phyloP scores from a whole-genome alignment of 176 grass and related monocot genomes.

The Rhynchospora tenuis region DNA sequence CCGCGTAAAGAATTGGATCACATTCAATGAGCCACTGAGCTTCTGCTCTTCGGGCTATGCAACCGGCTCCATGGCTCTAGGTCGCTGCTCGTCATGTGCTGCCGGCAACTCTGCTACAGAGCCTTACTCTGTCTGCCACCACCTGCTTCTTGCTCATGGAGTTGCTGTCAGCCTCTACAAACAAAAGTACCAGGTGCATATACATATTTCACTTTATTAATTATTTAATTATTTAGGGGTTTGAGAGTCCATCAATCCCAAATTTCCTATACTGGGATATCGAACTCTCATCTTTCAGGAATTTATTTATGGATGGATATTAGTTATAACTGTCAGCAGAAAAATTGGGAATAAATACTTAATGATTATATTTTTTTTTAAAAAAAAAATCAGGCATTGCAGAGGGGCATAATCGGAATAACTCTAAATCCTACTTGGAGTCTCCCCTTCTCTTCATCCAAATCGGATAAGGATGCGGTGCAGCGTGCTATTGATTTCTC shows the following conservation, averaged over 20 bases:
- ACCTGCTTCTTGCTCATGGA: constrained; percentile 54
- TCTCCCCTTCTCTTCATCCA: constrained; percentile 39
- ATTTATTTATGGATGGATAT: too few species aligned
- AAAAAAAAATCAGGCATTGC: constrained; percentile 14
- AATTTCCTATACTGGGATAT: background rate
- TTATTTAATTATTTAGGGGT: too few species aligned
- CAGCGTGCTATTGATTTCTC: constrained; percentile 48
- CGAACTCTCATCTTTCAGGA: too few species aligned
- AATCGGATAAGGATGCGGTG: constrained; percentile 34
- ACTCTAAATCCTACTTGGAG: constrained; percentile 41
- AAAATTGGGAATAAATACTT: background rate
- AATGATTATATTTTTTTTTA: background rate
- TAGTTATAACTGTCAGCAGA: background rate
- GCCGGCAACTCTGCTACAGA: constrained; percentile 48
- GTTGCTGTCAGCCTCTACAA: constrained; percentile 30
- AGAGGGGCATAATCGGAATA: constrained; percentile 56
- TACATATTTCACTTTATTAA: background rate
- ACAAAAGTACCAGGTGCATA: constrained; percentile 55
- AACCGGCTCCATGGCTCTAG: constrained; percentile 7
- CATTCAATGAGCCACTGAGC: constrained; percentile 45
- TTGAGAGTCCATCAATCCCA: too few species aligned
- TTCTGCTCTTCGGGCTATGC: constrained; percentile 16
- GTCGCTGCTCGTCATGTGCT: constrained; percentile 48
- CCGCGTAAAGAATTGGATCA: constrained; percentile 72
- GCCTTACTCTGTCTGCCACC: constrained; percentile 51